Conservation (phyloP, 2,329 filamentous ascomycete species). For the Biscogniauxia mediterranea region DNA sequence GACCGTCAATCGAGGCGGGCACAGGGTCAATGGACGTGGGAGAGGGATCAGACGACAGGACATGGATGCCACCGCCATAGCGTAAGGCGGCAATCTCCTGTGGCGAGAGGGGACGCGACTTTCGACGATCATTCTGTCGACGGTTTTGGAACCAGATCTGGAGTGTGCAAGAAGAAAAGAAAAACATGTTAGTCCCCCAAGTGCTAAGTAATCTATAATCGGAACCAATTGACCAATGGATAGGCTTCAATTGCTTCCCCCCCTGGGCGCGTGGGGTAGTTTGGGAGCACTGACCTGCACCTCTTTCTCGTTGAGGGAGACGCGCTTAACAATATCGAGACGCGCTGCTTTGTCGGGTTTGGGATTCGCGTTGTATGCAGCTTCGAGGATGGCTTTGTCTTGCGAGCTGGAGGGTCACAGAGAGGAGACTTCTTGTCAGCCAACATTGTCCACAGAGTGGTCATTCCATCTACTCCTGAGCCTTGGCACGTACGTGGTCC, state of each 20-base stretch:
- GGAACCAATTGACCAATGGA: constrained; percentile 2
- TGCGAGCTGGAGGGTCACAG: constrained; percentile 59
- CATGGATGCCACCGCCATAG: constrained; percentile 50
- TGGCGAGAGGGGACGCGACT: constrained; percentile 77
- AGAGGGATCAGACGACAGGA: constrained; percentile 46
- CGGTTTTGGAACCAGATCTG: constrained; percentile 99
- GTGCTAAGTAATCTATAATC: constrained; percentile 3
- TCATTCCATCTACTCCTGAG: not conserved
- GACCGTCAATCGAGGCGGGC: constrained; percentile 19
- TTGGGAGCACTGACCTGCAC: constrained; percentile 70
- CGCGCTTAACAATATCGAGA: constrained; percentile 77
- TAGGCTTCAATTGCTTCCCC: not conserved
- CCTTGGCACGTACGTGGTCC: constrained; percentile 55
- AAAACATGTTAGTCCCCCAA: constrained; percentile 20
- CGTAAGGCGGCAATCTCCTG: constrained; percentile 69
- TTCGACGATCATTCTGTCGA: constrained; percentile 86
- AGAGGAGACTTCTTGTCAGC: constrained; percentile 18
- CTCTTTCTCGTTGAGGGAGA: constrained; percentile 91
- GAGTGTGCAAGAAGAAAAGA: not conserved
- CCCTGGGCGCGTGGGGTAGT: constrained; percentile 8
- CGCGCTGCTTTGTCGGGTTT: constrained; percentile 91
- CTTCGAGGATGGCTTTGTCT: constrained; percentile 85
- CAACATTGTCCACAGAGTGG: constrained; percentile 2
- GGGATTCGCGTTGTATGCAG: constrained; percentile 78
- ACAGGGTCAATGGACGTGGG: constrained; percentile 33